Evolutionary conservation across 192 early-diverging fungal species (phyloP), one percentile per base, ranked within the genome.

Genomic region (Coemansia sp.): DNA sequence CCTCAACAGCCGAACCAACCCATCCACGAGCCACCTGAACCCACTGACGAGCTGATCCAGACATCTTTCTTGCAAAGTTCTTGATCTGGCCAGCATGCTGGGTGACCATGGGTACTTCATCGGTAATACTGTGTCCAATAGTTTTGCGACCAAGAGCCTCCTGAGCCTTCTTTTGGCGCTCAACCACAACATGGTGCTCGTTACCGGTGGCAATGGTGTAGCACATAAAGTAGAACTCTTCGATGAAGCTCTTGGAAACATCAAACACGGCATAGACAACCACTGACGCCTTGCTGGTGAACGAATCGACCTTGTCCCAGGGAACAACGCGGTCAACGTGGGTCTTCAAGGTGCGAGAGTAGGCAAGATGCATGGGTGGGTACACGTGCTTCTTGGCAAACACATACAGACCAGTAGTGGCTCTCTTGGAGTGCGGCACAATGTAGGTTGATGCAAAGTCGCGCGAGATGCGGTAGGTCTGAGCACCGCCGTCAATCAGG

Each of bases 271-370:
- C 29, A 4, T 17, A 18, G 1, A 13, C 9, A 4, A 46, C 35
- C 1, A 22, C 15, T 2, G 18, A 11, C 1, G 48, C 1, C 24
- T 42, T 60, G 5, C 28, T 43, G 0, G 38, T 6, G 17, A 65
- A 53, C 0, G 17, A 14, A 2, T 64, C 42, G 24, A 65, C 54
- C 10, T 60, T 45, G 38, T 76, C 67, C 72, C 72, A 76, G 45
- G 65, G 66, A n/a, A 76, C 72, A 3, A 76, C 41, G 22, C 54
- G 60, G 18, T 76, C 72, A n/a, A 76, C 66, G 27, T 76, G 46
- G 2, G 30, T 43, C 50, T 69, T 55, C n/a, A 76, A 49, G 2
- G 60, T 60, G 39, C 40, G 36, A 0, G 30, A 56, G 28, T 76
- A 76, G 10, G 43, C 38, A 0, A 24, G 17, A 30, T 28, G 50